Conservation (phyloP, 768 basidiomycete species). For the Suillus luteus region DNA sequence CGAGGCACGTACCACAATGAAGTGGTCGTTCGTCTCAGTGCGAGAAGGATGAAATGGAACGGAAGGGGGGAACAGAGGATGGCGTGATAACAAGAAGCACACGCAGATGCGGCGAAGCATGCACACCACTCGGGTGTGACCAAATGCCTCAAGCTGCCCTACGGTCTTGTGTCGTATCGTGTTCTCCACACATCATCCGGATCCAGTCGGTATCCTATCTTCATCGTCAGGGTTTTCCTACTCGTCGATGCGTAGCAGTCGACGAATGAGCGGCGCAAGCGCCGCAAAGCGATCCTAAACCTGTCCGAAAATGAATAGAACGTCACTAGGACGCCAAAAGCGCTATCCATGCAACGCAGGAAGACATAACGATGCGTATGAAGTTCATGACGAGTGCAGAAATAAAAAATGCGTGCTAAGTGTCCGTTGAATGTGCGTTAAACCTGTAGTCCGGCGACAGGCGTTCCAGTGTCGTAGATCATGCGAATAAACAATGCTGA, state of each 20-base stretch:
- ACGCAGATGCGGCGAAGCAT: slow-evolving; percentile 56
- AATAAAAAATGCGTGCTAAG: slow-evolving; percentile 40
- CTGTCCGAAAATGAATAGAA: slow-evolving; percentile 27
- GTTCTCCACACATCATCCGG: slow-evolving; percentile 54
- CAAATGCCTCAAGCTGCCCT: slow-evolving; percentile 54
- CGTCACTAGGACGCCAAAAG: slow-evolving; percentile 25
- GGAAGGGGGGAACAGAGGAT: slow-evolving; percentile 47
- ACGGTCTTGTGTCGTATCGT: slow-evolving; percentile 75
- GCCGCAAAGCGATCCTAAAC: slow-evolving; percentile 34
- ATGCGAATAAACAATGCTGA: slow-evolving; percentile 39
- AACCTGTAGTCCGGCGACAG: slow-evolving; percentile 58
- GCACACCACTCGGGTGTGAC: slow-evolving; percentile 53
- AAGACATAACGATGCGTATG: slow-evolving; percentile 25
- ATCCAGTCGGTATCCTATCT: slow-evolving; percentile 50
- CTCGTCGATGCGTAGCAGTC: slow-evolving; percentile 32
- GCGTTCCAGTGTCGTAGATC: slow-evolving; percentile 45
- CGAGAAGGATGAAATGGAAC: slow-evolving; percentile 53
- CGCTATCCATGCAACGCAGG: slow-evolving; percentile 21
- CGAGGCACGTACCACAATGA: slow-evolving; percentile 79
- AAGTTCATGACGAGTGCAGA: slow-evolving; percentile 45
- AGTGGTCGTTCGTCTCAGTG: slow-evolving; percentile 78
- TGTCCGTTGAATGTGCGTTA: slow-evolving; percentile 52
- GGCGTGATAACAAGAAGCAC: slow-evolving; percentile 44
- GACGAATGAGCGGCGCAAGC: slow-evolving; percentile 52
- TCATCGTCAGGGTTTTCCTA: slow-evolving; percentile 39